These are phyloP conservation scores for Fusarium phyllophilum DNA, from an alignment of 2,329 filamentous ascomycete species.

Conservation along the genomic window DNA sequence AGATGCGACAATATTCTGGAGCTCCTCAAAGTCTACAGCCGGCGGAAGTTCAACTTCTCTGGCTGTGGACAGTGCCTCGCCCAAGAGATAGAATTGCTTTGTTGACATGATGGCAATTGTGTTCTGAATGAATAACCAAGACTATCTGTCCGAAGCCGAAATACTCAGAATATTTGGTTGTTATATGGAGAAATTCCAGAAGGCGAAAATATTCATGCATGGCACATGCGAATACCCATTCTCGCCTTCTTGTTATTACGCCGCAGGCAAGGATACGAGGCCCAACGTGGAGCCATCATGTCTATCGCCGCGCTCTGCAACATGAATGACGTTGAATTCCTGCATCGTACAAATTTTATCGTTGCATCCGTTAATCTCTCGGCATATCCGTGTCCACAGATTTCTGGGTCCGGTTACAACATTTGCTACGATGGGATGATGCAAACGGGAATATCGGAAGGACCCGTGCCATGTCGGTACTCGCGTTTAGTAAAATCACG, in stretches of 20 bases:
- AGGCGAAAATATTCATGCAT: background rate
- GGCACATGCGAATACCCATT: background rate
- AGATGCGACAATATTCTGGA: conserved; percentile 7
- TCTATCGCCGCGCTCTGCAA: no score
- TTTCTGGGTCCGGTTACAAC: background rate
- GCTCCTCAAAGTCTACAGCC: background rate
- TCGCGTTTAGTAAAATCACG: background rate
- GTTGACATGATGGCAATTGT: background rate
- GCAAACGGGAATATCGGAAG: background rate
- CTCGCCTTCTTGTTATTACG: background rate
- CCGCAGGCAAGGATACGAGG: background rate
- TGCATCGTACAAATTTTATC: background rate
- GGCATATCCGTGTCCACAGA: background rate
- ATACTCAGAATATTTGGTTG: no score
- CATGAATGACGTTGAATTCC: background rate
- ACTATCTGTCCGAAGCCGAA: no score
- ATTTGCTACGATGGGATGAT: background rate
- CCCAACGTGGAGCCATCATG: background rate
- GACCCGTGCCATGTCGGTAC: background rate
- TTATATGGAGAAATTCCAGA: background rate
- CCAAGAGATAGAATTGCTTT: background rate
- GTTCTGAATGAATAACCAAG: background rate
- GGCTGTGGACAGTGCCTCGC: background rate
- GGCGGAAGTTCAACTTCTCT: background rate
- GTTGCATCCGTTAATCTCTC: conserved; percentile 2